Percentiles rank a stretch among this genome's conserved stretches.
Evolutionary conservation across 2,329 filamentous ascomycete species (phyloP).

Genomic region (Fusarium continuum): DNA sequence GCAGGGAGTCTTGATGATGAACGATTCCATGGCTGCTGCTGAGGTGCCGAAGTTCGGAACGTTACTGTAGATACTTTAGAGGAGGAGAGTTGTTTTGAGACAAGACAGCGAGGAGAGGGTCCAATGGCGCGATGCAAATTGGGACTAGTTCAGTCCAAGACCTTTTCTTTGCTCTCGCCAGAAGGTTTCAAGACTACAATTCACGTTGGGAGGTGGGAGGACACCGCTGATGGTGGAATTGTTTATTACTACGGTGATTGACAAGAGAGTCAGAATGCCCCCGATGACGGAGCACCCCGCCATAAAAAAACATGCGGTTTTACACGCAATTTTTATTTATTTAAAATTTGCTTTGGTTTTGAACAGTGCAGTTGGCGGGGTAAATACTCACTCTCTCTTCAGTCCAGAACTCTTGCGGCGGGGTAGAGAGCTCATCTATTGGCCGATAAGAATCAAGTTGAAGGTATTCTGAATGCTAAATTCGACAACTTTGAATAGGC

Average conservation of each 20-base stretch:
- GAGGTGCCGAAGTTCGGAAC: slow-evolving; percentile 15
- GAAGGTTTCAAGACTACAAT: slow-evolving; percentile 5
- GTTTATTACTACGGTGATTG: slow-evolving; percentile 13
- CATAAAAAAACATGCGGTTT: slow-evolving; percentile 11
- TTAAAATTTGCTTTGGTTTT: slow-evolving; percentile 14
- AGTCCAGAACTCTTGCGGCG: slow-evolving; percentile 14
- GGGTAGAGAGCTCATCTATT: slow-evolving; percentile 20
- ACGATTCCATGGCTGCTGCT: slow-evolving; percentile 62
- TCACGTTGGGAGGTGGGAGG: background rate
- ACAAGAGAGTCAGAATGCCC: background rate
- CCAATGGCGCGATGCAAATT: slow-evolving; percentile 30
- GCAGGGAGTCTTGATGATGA: slow-evolving; percentile 83
- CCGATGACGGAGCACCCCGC: slow-evolving; percentile 36
- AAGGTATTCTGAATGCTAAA: slow-evolving; percentile 10
- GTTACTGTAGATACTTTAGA: background rate
- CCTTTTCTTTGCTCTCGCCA: background rate
- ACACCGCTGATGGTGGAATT: slow-evolving; percentile 15
- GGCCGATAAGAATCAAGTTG: slow-evolving; percentile 1
- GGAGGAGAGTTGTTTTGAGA: slow-evolving; percentile 22
- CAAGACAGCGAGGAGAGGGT: slow-evolving; percentile 14
- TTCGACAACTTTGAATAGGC: slow-evolving; percentile 2
- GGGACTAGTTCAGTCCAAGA: slow-evolving; percentile 21
- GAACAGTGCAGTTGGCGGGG: slow-evolving; percentile 26
- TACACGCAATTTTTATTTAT: background rate
- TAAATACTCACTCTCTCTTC: slow-evolving; percentile 8